Evolutionary conservation across 352 stramenopile genomes (phyloP).

Genomic region (Pseudoperonospora humuli): DNA sequence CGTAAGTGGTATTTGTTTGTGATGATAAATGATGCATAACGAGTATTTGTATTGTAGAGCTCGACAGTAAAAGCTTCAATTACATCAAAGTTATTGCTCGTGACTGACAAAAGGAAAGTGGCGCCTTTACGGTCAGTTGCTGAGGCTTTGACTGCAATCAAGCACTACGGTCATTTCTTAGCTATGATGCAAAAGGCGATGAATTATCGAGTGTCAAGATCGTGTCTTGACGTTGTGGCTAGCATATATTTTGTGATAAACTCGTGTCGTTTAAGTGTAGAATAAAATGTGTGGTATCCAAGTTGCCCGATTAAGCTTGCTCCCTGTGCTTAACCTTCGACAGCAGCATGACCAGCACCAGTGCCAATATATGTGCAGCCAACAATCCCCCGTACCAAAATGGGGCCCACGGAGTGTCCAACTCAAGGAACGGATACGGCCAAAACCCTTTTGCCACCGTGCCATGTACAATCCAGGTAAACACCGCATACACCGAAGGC

Average conservation of each 20-base stretch:
- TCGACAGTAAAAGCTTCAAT: too few relatives aligned
- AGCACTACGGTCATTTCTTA: too few relatives aligned
- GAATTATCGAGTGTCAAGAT: constrained; percentile 66
- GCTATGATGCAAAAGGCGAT: constrained; percentile 60
- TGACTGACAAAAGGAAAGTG: constrained; percentile 53
- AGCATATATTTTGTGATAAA: constrained; percentile 4
- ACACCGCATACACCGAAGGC: constrained; percentile 57
- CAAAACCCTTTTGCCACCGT: constrained; percentile 60
- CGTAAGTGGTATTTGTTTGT: constrained; percentile 16
- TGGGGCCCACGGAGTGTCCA: constrained; percentile 63
- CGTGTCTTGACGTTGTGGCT: constrained; percentile 10
- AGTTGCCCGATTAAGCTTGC: neutral
- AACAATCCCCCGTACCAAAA: constrained; percentile 64
- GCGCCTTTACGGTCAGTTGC: constrained; percentile 36
- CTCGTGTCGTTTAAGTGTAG: constrained; percentile 12
- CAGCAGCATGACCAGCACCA: constrained; percentile 34
- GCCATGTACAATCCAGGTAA: constrained; percentile 70
- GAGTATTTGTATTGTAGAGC: constrained; percentile 17
- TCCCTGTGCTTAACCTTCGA: constrained; percentile 38
- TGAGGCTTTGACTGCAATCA: neutral
- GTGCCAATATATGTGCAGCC: constrained; percentile 33
- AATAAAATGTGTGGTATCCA: neutral
- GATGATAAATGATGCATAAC: neutral
- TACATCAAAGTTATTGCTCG: constrained; percentile 27
- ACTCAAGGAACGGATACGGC: constrained; percentile 73